Conservation (phyloP, 305 asterid genomes). For the Salvia sclarea region DNA sequence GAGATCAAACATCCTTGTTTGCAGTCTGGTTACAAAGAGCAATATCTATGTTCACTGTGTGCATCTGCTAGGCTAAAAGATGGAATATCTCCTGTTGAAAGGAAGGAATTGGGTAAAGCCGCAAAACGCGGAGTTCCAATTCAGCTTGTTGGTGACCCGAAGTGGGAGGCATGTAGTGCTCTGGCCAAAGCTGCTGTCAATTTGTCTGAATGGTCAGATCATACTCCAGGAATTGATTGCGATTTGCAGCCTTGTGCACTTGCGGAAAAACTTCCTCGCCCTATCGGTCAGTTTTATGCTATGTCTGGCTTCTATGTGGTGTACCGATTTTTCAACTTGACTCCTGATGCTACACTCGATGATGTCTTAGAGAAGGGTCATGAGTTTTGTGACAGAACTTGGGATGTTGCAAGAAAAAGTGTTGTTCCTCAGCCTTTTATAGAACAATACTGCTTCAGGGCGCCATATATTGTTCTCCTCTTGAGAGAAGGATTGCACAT, state of each 20-base stretch:
- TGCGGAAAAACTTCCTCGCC: slow-evolving; percentile 57
- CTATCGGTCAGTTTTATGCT: slow-evolving; percentile 64
- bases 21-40: slow-evolving; percentile 65
- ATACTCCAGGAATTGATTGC: slow-evolving; percentile 49
- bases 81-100: slow-evolving; percentile 45
- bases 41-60: slow-evolving; percentile 54
- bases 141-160: slow-evolving; percentile 58
- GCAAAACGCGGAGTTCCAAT: slow-evolving; percentile 50
- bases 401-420: slow-evolving; percentile 62
- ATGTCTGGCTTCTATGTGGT: slow-evolving; percentile 83
- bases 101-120: slow-evolving; percentile 41
- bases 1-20: slow-evolving; percentile 62
- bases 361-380: slow-evolving; percentile 65
- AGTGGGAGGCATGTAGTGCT: slow-evolving; percentile 66
- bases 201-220: slow-evolving; percentile 63
- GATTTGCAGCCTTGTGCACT: slow-evolving; percentile 72
- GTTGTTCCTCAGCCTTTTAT: slow-evolving; percentile 77
- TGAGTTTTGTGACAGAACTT: slow-evolving; percentile 60
- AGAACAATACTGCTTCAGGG: slow-evolving; percentile 80
- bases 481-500: slow-evolving; percentile 76
- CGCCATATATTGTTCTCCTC: slow-evolving; percentile 60
- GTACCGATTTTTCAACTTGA: slow-evolving; percentile 58
- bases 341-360: slow-evolving; percentile 57
- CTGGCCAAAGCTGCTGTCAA: slow-evolving; percentile 68
- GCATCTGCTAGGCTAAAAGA: slow-evolving; percentile 40